Evolutionary conservation across 129 eudicot species (phyloP).

Genomic region (Flaveria trinervia): DNA sequence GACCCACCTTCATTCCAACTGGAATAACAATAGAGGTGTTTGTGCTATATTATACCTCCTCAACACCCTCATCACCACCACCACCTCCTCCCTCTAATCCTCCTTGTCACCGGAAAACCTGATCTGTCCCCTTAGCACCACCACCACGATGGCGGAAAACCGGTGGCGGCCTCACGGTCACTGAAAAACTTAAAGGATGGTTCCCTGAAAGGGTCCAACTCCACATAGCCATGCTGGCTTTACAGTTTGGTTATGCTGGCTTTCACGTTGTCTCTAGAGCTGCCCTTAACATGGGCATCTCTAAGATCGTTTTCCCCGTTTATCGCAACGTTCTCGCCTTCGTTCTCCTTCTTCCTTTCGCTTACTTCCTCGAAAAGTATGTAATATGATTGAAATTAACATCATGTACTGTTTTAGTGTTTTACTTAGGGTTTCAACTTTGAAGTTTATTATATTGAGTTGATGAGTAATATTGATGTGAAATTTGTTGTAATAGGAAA

Average conservation of each 20-base stretch:
- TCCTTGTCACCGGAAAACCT: slow-evolving; percentile 17
- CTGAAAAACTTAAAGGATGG: slow-evolving; percentile 50
- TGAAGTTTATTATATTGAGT: too few species aligned
- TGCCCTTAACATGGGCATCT: slow-evolving; percentile 99
- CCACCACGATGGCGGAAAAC: slow-evolving; percentile 57
- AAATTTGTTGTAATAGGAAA: slow-evolving; percentile 51
- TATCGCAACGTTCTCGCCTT: slow-evolving; percentile 88
- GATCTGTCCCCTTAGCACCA: not conserved
- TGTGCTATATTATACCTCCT: slow-evolving; percentile 51
- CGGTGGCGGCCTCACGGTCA: slow-evolving; percentile 37
- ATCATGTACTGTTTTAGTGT: not conserved
- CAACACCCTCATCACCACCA: not conserved
- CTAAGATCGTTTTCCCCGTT: slow-evolving; percentile 93
- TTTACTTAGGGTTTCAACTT: not conserved
- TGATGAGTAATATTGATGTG: not conserved
- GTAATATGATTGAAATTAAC: not conserved
- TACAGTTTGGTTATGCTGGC: slow-evolving; percentile 98
- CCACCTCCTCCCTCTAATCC: slow-evolving; percentile 9
- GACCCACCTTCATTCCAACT: slow-evolving; percentile 37
- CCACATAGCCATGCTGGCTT: slow-evolving; percentile 83
- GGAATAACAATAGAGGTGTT: slow-evolving; percentile 13
- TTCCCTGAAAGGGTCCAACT: slow-evolving; percentile 90
- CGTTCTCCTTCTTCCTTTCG: slow-evolving; percentile 84
- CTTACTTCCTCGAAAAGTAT: slow-evolving; percentile 97
- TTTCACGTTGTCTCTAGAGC: slow-evolving; percentile 95